Conservation (phyloP, 257 asterid genomes). For the Gardenia jasminoides region DNA sequence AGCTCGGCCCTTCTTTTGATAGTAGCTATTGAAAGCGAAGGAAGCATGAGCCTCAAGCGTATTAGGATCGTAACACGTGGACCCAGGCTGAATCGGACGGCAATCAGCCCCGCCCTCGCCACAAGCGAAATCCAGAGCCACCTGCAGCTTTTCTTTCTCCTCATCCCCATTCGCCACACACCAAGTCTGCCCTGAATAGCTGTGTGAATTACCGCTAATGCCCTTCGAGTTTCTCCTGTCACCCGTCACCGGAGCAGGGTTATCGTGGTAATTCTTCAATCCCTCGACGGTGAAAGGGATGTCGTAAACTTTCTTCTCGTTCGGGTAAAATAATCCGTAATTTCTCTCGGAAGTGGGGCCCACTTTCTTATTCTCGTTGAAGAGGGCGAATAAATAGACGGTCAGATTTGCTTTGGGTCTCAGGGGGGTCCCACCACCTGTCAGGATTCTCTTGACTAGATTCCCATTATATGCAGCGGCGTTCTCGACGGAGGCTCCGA, state of each 20-base stretch:
- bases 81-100: conserved; percentile 91
- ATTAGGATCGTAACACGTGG: conserved; percentile 92
- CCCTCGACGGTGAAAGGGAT: conserved; percentile 66
- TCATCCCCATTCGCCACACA: conserved; percentile 73
- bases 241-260: conserved; percentile 36
- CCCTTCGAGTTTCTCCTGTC: conserved; percentile 30
- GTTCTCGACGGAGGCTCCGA: conserved; percentile 66
- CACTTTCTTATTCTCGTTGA: conserved; percentile 80
- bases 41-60: conserved; percentile 88
- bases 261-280: conserved; percentile 36
- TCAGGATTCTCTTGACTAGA: conserved; percentile 58
- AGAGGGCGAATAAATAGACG: conserved; percentile 72
- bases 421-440: conserved; percentile 83
- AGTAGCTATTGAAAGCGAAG: conserved; percentile 84
- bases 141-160: conserved; percentile 65
- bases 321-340: conserved; percentile 85
- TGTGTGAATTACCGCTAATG: conserved; percentile 3
- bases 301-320: conserved; percentile 63
- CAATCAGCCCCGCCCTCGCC: conserved; percentile 94
- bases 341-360: conserved; percentile 94
- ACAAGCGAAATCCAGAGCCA: conserved; percentile 83
- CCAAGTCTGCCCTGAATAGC: conserved; percentile 64
- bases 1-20: conserved; percentile 71
- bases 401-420: conserved; percentile 61
- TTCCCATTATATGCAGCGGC: conserved; percentile 91